Evolutionary conservation across 2,329 filamentous ascomycete genomes (phyloP), one percentile per base, ranked within the genome.

Genomic region (Akanthomyces muscarius): DNA sequence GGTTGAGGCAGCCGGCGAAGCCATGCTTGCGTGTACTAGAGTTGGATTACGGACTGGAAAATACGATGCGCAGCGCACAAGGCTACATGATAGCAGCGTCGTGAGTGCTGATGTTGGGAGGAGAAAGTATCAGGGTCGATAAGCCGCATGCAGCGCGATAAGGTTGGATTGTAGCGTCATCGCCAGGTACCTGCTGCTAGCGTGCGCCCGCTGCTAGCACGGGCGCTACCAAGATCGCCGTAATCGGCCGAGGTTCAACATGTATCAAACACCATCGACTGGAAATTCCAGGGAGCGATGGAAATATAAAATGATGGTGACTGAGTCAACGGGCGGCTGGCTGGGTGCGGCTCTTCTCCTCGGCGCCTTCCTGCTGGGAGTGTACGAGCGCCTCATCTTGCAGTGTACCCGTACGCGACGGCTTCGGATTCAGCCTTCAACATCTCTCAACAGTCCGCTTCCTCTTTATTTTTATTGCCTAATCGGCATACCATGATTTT

Each of bases 1-100:
- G 56, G 72, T 69, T 50, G 75, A 76, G 28, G 70, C 68, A 52
- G 69, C 68, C 13, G 75, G 71, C 4, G 75, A 76, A 52, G 75
- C 75, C 75, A 77, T 77, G 67, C 50, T 69, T 63, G 62, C 36
- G 50, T 41, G 18, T 30, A n/a, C 21, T 44, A n/a, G 10, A 36
- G 25, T 16, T 38, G 14, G 14, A 18, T 38, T 13, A 36, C 23
- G 16, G n/a, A 38, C 25, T 25, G 41, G 28, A 30, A 41, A 16
- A 23, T 38, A 38, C 5, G 33, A 54, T 55, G 44, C 28, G 25
- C 41, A 62, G 44, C 60, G 44, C 42, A 50, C n/a, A 10, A 38
- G 33, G 51, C 60, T 55, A 62, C 60, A 62, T 62, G 50, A 55
- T 62, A 62, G 51, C 51, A 62, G 51, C 23, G 33, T 42, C 16